These are phyloP conservation scores for Pichia cephalocereana DNA, from an alignment of 805 yeast genomes.

Conservation along the genomic window DNA sequence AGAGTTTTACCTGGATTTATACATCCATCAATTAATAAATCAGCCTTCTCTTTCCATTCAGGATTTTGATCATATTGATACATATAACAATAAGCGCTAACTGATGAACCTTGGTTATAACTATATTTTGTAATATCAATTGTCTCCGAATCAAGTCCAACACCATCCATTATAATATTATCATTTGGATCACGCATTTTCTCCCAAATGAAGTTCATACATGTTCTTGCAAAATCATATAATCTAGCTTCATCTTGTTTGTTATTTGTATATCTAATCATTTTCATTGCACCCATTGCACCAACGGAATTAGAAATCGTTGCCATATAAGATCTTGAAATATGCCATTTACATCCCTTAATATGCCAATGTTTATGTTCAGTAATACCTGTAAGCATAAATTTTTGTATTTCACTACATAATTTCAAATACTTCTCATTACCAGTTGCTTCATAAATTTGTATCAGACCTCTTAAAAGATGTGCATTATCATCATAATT, in stretches of 20 bases:
- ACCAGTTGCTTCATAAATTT: slow-evolving; percentile 61
- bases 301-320: slow-evolving; percentile 47
- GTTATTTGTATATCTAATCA: slow-evolving; percentile 42
- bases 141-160: slow-evolving; percentile 34
- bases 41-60: slow-evolving; percentile 40
- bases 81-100: slow-evolving; percentile 44
- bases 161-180: slow-evolving; percentile 53
- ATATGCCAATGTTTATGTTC: slow-evolving; percentile 32
- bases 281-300: slow-evolving; percentile 57
- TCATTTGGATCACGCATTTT: slow-evolving; percentile 44
- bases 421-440: slow-evolving; percentile 42
- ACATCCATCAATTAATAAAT: slow-evolving; percentile 47
- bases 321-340: slow-evolving; percentile 47
- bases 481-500: slow-evolving; percentile 74
- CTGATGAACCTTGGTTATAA: slow-evolving; percentile 58
- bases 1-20: slow-evolving; percentile 46
- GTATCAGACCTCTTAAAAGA: slow-evolving; percentile 52
- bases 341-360: slow-evolving; percentile 67
- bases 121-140: slow-evolving; percentile 51
- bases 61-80: slow-evolving; percentile 41
- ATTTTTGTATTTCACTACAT: slow-evolving; percentile 49
- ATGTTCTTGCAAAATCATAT: slow-evolving; percentile 48
- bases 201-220: slow-evolving; percentile 49
- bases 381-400: slow-evolving; percentile 59
- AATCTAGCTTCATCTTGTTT: slow-evolving; percentile 32